Base-by-base conservation (phyloP, 2,329 filamentous ascomycete species). In the Trichothecium roseum region DNA sequence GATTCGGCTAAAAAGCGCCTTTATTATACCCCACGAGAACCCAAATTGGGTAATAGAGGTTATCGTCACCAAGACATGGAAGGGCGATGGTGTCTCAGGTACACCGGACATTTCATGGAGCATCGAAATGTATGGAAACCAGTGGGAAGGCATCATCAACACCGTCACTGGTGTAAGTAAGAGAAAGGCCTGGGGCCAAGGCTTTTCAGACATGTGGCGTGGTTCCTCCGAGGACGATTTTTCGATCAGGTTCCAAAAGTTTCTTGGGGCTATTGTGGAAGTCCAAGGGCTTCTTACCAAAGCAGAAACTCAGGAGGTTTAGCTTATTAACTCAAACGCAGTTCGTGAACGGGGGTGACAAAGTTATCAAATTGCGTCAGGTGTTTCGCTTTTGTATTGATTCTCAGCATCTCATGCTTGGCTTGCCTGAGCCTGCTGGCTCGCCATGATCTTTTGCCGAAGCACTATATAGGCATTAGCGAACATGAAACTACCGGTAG, bases 381-480 rank as follows among this genome's bases (percentile, higher is more conserved):
- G n/a, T n/a, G 30, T 32, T 26, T 28, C 14, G 35, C 35, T 22
- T 34, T 17, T 4, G 18, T 30, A 28, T 17, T 30, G 12, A 31
- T 32, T 15, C 27, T 32, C 17, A 36, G 27, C 18, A 13, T 32
- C 27, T 36, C 45, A 47, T 32, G 43, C 44, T 35, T 49, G 43
- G 13, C 49, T 46, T 9, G 40, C 50, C 38, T 56, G 54, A 18
- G 47, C 47, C 15, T 36, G 26, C 28, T 36, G 35, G 26, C 32
- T 37, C 30, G 60, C 57, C 57, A 67, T 59, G 28, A 61, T 55
- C 46, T 66, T 66, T 43, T 63, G 59, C 41, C 63, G 55, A 38
- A 66, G 40, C 34, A 65, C 63, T 66, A 28, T 18, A 15, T 12
- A 30, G 8, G 7, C 16, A 6, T 35, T 24, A 35, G 28, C 18